Percentiles rank a stretch among this genome's conserved stretches.
Evolutionary conservation across 768 basidiomycete species (phyloP).

Genomic region (Phylloporus arenicola): DNA sequence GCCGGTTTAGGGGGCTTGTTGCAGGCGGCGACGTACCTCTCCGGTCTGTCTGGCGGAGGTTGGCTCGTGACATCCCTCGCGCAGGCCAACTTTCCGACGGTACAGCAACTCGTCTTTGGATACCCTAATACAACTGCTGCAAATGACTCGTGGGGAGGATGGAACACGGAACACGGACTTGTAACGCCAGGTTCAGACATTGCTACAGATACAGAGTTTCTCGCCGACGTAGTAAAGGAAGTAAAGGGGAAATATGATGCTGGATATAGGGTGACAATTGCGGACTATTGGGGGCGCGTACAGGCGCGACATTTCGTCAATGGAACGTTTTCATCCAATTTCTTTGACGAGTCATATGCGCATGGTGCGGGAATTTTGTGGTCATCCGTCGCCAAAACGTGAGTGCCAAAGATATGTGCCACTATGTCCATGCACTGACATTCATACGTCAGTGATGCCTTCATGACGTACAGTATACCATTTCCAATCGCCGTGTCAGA

Average conservation of each 20-base stretch:
- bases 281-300: constrained; percentile 17
- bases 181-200: constrained; percentile 16
- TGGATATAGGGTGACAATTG: constrained; percentile 22
- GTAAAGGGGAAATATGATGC: constrained; percentile 27
- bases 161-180: constrained; percentile 26
- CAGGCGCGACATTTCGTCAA: constrained; percentile 37
- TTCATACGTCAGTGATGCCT: constrained; percentile 23
- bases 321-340: constrained; percentile 31
- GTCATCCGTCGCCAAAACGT: constrained; percentile 32
- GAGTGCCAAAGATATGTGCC: constrained; percentile 8
- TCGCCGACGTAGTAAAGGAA: constrained; percentile 15
- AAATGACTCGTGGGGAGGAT: constrained; percentile 29
- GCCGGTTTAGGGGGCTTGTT: constrained; percentile 47
- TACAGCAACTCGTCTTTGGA: constrained; percentile 36
- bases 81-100: constrained; percentile 37
- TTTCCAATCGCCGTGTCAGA: constrained; percentile 36
- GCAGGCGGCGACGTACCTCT: constrained; percentile 47
- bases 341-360: constrained; percentile 23
- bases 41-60: constrained; percentile 46
- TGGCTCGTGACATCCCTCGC: constrained; percentile 38
- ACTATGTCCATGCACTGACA: constrained; percentile 22
- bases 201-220: constrained; percentile 11
- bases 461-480: constrained; percentile 32
- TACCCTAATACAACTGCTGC: constrained; percentile 12
- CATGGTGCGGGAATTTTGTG: constrained; percentile 35